phyloP scores from a whole-genome alignment of 202 grass and related monocot species.

The Thinopyrum obtusiflorum region DNA sequence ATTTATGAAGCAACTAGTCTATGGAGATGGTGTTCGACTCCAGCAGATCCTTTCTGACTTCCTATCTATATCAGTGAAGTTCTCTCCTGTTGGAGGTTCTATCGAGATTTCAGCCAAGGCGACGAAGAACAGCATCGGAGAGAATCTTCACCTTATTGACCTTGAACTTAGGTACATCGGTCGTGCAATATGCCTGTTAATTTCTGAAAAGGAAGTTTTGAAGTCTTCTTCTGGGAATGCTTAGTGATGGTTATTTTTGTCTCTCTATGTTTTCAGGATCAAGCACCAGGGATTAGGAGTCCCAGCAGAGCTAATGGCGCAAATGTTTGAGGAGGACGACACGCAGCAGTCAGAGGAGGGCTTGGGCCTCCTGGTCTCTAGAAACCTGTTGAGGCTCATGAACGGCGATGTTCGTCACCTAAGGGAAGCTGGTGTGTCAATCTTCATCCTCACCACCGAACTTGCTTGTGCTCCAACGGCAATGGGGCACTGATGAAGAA shows the following conservation, averaged over 20 bases:
- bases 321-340: conserved; percentile 70
- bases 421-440: conserved; percentile 63
- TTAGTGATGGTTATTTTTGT: background rate
- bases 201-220: conserved; percentile 3
- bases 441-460: conserved; percentile 76
- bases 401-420: conserved; percentile 78
- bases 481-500: conserved; percentile 20
- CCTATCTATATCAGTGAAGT: conserved; percentile 75
- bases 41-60: conserved; percentile 91
- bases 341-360: conserved; percentile 61
- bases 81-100: conserved; percentile 71
- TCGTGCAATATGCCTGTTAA: background rate
- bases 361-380: conserved; percentile 67
- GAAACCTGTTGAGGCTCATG: conserved; percentile 88
- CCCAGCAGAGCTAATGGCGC: conserved; percentile 57
- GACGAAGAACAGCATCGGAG: conserved; percentile 64
- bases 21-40: conserved; percentile 75
- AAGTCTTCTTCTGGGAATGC: background rate
- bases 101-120: conserved; percentile 60
- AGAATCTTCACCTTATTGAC: conserved; percentile 76
- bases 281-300: conserved; percentile 59
- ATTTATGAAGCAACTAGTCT: conserved; percentile 66
- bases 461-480: conserved; percentile 56
- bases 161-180: conserved; percentile 67
- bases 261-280: conserved; percentile 50